Conservation (phyloP, 176 grass and related monocot species). For the Carex cristatella region DNA sequence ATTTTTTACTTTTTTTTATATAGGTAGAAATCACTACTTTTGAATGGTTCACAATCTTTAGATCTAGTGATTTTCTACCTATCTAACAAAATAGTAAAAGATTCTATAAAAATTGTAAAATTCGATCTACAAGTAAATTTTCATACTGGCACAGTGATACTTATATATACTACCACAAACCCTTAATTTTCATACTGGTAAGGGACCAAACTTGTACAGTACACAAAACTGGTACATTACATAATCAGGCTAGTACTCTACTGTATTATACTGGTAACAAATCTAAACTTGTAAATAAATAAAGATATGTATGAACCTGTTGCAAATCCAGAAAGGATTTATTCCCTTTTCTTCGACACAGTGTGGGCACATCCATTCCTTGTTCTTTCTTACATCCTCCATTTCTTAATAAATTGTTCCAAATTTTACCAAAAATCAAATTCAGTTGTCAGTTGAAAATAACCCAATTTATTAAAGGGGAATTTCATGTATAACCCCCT, state of each 20-base stretch:
- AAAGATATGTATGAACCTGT: constrained; percentile 43
- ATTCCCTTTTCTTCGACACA: constrained; percentile 75
- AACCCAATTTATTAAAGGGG: background rate
- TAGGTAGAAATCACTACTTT: too few relatives aligned
- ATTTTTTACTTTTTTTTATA: too few relatives aligned
- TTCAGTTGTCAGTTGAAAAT: background rate
- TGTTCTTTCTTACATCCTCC: constrained; percentile 63
- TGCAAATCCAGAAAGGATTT: constrained; percentile 89
- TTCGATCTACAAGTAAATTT: too few relatives aligned
- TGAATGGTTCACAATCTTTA: too few relatives aligned
- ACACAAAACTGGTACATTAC: too few relatives aligned
- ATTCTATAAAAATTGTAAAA: too few relatives aligned
- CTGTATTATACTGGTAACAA: background rate
- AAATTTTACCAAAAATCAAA: background rate
- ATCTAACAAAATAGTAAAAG: too few relatives aligned
- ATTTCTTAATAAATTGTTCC: constrained; percentile 46
- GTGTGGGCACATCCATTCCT: constrained; percentile 92
- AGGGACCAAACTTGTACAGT: background rate
- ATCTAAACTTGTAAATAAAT: background rate
- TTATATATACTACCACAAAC: background rate
- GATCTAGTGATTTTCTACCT: too few relatives aligned
- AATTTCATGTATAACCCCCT: too few relatives aligned
- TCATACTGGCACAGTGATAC: background rate
- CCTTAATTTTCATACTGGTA: background rate
- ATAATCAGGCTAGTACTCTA: background rate